These are phyloP conservation scores for Edaphochlamys debaryana DNA, from an alignment of 139 green algal species.

Conservation along the genomic window DNA sequence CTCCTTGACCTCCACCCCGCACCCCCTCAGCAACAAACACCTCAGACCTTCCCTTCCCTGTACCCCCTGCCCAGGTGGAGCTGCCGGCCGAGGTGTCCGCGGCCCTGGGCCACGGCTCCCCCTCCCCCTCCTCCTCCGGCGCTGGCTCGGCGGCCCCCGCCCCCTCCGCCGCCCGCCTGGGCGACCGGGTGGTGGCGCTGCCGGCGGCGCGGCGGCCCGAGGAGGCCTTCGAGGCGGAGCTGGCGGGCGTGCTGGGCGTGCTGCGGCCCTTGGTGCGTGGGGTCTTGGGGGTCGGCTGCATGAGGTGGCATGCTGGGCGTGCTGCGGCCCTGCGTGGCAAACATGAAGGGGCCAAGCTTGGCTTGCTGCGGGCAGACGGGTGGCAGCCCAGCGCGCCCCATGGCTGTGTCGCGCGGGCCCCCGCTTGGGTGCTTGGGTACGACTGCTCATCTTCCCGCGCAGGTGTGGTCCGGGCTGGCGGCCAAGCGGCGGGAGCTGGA, in stretches of 20 bases:
- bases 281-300: no score
- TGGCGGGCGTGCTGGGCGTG: constrained; percentile 19
- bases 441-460: not conserved
- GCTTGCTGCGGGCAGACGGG: no score
- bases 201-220: not conserved
- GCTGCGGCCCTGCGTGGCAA: no score
- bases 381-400: no score
- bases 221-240: not conserved
- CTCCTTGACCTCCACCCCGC: no score
- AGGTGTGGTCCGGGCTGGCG: not conserved
- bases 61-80: constrained; percentile 3
- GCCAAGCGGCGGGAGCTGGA: no score
- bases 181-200: no score
- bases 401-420: no score
- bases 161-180: not conserved
- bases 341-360: no score
- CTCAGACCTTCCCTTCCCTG: no score
- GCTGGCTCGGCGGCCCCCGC: not conserved
- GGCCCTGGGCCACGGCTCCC: constrained; percentile 1
- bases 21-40: no score
- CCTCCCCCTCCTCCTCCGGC: not conserved
- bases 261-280: constrained; percentile 39
- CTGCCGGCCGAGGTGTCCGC: constrained; percentile 6
- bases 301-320: no score
- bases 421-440: not conserved